Percentiles rank a stretch among this genome's conserved stretches.
Conservation (phyloP, 495 filamentous ascomycete species). For the Podospora pseudocomata region DNA sequence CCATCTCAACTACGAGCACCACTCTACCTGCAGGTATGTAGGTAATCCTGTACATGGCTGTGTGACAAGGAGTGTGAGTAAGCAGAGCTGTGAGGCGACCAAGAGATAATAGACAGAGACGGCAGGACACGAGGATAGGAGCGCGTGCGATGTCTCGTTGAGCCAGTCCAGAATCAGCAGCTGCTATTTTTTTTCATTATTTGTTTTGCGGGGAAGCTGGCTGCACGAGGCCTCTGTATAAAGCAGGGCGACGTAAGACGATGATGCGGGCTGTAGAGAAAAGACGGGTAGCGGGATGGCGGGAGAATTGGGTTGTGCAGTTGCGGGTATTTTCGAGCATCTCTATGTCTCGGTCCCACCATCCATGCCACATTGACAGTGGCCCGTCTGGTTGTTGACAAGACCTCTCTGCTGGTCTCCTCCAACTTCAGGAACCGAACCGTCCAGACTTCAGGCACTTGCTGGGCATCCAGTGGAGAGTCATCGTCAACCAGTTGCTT, state of each 20-base stretch:
- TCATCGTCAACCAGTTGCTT: not conserved
- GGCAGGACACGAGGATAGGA: not conserved
- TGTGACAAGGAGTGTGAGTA: slow-evolving; percentile 3
- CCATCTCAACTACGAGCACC: not conserved
- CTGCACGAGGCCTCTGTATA: slow-evolving; percentile 12
- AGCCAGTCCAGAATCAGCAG: not conserved
- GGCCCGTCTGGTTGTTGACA: not conserved
- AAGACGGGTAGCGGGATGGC: slow-evolving; percentile 4
- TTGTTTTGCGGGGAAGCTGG: not conserved
- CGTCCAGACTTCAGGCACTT: not conserved
- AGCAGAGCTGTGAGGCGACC: not conserved
- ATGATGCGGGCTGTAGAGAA: not conserved
- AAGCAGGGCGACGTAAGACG: slow-evolving; percentile 7
- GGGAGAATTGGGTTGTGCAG: slow-evolving; percentile 11
- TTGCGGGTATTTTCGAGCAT: slow-evolving; percentile 11
- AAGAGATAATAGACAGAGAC: not conserved
- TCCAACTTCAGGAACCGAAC: not conserved
- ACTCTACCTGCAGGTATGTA: not conserved
- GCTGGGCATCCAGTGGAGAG: not conserved
- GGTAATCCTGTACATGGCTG: not conserved
- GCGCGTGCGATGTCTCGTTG: not conserved
- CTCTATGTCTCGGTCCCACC: slow-evolving; percentile 1
- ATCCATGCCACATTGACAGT: slow-evolving; percentile 5
- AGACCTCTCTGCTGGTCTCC: not conserved
- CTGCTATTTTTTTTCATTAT: not conserved